A percentile compares a stretch with the other conserved stretches of the same genome.
Evolutionary conservation across 2,329 filamentous ascomycete genomes (phyloP).

Genomic region (Alternaria atra): DNA sequence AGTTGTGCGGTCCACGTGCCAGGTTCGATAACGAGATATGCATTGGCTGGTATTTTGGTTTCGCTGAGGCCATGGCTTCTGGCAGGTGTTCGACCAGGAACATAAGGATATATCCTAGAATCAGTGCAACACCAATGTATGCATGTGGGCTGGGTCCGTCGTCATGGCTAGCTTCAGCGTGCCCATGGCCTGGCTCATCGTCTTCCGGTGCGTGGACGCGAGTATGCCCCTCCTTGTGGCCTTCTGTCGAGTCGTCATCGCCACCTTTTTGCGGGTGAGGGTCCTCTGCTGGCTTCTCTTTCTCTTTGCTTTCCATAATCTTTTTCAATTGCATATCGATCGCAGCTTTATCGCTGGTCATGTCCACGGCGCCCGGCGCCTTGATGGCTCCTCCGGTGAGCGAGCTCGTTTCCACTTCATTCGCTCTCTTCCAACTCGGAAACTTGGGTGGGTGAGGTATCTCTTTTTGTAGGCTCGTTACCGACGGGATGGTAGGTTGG

Average conservation of each 20-base stretch:
- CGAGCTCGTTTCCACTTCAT: conserved; percentile 23
- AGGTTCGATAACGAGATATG: conserved; percentile 91
- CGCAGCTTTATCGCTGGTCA: conserved; percentile 32
- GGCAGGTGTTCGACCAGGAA: conserved; percentile 79
- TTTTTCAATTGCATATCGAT: conserved; percentile 32
- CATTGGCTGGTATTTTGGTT: conserved; percentile 72
- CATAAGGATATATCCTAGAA: conserved; percentile 94
- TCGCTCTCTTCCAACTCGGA: conserved; percentile 29
- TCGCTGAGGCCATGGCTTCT: conserved; percentile 56
- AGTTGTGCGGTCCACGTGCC: conserved; percentile 60
- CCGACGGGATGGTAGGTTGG: conserved; percentile 37
- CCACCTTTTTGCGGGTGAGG: conserved; percentile 46
- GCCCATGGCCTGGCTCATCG: conserved; percentile 54
- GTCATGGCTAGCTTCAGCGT: conserved; percentile 52
- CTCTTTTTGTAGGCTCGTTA: conserved; percentile 38
- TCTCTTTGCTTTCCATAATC: conserved; percentile 36
- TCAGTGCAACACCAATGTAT: conserved; percentile 87
- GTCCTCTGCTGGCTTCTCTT: conserved; percentile 30
- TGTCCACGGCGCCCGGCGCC: conserved; percentile 26
- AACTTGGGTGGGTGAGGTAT: conserved; percentile 36
- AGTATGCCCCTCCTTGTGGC: conserved; percentile 49
- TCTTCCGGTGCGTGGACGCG: conserved; percentile 46
- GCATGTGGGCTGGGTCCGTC: conserved; percentile 64
- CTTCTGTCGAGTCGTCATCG: conserved; percentile 51
- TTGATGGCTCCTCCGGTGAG: conserved; percentile 29